Evolutionary conservation across 1,284 basidiomycete genomes (phyloP), one percentile per base, ranked within the genome.

Genomic region (Amylostereum areolatum): DNA sequence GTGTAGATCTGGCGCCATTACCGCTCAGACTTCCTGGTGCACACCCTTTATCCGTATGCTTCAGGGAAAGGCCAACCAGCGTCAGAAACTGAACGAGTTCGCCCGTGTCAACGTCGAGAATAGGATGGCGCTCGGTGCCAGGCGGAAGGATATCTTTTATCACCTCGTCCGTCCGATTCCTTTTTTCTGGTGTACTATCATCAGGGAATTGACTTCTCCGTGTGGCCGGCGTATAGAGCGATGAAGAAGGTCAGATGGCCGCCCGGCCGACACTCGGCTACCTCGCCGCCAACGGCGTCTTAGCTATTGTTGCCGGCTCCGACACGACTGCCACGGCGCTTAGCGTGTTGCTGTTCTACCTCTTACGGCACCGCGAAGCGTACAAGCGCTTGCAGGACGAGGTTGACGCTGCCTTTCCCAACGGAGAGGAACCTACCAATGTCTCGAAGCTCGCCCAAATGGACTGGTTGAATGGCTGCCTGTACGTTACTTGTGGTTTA

Each of bases 71-170:
- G 43, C 37, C 24, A 1, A 33, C 32, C 24, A n/a, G 7, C 42
- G 43, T 24, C 18, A 18, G 18, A 18, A 18, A 18, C 10, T 35
- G 27, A 28, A 12, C 33, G 25, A 12, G 1, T 52, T 49, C 18
- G 30, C 48, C 8, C 44, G 42, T 5, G 52, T 45, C 11, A 32
- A 36, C 5, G 51, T 51, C 3, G 30, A 27, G 7, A 41, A 36
- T 3, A 45, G 55, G 40, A 37, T 44, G 12, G 31, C 49, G 27
- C 48, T 49, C 12, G 57, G 52, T 5, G 47, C 43, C 8, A 47
- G 50, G 31, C 55, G 58, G 28, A 57, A 58, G 44, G 66, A 68
- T 36, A 43, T 68, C 5, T 65, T 63, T 42, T 60, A 66, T 35
- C 56, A 64, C 45, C 54, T 67, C 11, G 65, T 66, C 37, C 37